Base-by-base conservation (phyloP, 352 stramenopile species). In the Pythium scleroteichum region DNA sequence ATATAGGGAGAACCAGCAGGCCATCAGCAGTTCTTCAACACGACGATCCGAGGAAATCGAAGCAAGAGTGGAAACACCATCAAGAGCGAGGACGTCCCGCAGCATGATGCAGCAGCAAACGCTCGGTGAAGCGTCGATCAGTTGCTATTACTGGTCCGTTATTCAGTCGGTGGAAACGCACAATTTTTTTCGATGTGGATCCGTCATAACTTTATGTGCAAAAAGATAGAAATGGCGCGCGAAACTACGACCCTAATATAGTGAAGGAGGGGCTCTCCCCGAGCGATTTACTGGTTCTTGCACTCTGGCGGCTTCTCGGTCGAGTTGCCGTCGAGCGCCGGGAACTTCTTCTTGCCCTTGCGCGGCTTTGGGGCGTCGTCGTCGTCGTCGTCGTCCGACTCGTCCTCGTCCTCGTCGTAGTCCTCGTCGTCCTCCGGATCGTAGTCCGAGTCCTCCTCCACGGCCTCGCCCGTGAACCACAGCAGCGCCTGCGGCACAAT, bases 241-340 rank as follows among this genome's bases (percentile, higher is more conserved):
- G n/a, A 19, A 14, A 53, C 19, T 38, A 51, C 24, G 22, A 47
- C 16, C 6, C 32, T 22, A 19, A 48, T 12, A 48, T n/a, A 3
- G 40, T n/a, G n/a, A n/a, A n/a, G 14, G 24, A 33, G n/a, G 16
- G 9, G 16, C 1, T 14, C 9, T n/a, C 13, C 17, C 29, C 29
- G 5, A 10, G 17, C 7, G 44, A 5, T 44, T 91, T 88, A 94
- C 73, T 94, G 85, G 75, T 94, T 94, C 77, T 94, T 94, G 80
- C 85, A 94, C 80, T 94, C 85, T 47, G 82, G 82, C 39, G 85
- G 85, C 72, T 94, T 92, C 73, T 94, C 83, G 22, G 77, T 87
- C 52, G 85, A 91, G 49, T 72, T 72, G 49, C 75, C 71, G 33
- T 92, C 79, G 13, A 94, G 74, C 42, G 76, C 79, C 17, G 85